phyloP scores from a whole-genome alignment of 2,329 filamentous ascomycete species.

The Cercospora canescens region DNA sequence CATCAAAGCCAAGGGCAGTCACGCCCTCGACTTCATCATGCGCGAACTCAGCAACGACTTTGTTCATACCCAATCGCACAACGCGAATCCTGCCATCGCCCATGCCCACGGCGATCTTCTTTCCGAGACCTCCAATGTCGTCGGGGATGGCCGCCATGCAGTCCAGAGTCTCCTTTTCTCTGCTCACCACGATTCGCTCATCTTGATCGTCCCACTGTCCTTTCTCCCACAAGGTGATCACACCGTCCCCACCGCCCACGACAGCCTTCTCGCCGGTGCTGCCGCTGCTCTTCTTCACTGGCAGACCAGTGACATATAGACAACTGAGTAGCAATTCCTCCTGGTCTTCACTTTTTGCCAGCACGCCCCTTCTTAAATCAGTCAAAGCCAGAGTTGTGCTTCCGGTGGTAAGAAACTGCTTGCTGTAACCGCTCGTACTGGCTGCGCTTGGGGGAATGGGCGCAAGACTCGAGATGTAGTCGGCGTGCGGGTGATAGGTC shows the following conservation, averaged over 20 bases:
- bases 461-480: conserved; percentile 87
- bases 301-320: conserved; percentile 73
- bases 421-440: conserved; percentile 84
- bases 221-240: conserved; percentile 90
- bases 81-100: conserved; percentile 79
- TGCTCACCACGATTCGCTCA: conserved; percentile 77
- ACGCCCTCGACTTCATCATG: conserved; percentile 91
- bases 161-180: conserved; percentile 71
- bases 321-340: conserved; percentile 89
- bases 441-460: conserved; percentile 76
- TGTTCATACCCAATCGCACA: conserved; percentile 71
- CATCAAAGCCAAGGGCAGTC: conserved; percentile 79
- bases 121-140: conserved; percentile 64
- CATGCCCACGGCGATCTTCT: conserved; percentile 75
- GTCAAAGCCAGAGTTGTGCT: conserved; percentile 89
- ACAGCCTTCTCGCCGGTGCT: conserved; percentile 74
- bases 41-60: conserved; percentile 65
- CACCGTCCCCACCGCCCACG: conserved; percentile 75
- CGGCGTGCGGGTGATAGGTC: conserved; percentile 83
- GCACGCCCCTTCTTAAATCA: conserved; percentile 80
- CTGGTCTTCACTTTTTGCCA: conserved; percentile 90
- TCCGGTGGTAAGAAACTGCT: conserved; percentile 93
- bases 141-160: conserved; percentile 72
- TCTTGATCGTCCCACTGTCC: conserved; percentile 95
- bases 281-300: conserved; percentile 60